Evolutionary conservation across 306 rosid genomes (phyloP).

Genomic region (Abrus pulchellus): DNA sequence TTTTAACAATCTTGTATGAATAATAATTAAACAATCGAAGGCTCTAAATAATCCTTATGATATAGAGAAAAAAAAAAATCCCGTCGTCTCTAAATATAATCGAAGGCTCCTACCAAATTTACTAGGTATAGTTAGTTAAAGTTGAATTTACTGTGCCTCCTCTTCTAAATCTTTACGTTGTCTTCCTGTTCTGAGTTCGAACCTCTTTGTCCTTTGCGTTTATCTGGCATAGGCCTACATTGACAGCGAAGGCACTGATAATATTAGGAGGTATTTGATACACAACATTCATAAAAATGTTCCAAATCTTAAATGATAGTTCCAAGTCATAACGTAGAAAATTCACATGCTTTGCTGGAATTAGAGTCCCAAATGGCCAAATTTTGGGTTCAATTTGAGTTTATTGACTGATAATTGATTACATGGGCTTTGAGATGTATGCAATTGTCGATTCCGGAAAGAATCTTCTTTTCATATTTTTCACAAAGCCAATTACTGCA

Average conservation of each 20-base stretch:
- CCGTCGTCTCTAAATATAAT: too few species aligned
- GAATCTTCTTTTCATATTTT: constrained; percentile 33
- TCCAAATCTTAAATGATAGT: background rate
- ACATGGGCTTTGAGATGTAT: background rate
- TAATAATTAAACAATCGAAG: too few species aligned
- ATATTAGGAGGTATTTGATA: background rate
- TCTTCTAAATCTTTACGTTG: background rate
- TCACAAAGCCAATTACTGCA: constrained; percentile 23
- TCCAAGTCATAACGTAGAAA: background rate
- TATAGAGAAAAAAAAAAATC: too few species aligned
- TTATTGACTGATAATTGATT: constrained; percentile 21
- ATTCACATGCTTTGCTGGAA: constrained; percentile 9
- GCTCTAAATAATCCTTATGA: too few species aligned
- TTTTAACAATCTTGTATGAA: too few species aligned
- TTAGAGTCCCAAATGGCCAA: constrained; percentile 19
- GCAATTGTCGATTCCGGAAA: constrained; percentile 19
- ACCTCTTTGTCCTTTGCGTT: background rate
- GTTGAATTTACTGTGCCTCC: background rate
- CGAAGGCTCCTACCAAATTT: background rate
- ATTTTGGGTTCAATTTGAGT: constrained; percentile 8
- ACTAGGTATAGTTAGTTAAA: background rate
- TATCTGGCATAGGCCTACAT: background rate
- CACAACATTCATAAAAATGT: background rate
- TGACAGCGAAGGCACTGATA: background rate
- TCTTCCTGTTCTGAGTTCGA: background rate